Evolutionary conservation across 768 basidiomycete genomes (phyloP), one percentile per base, ranked within the genome.

Genomic region (Phlegmacium glaucopus): DNA sequence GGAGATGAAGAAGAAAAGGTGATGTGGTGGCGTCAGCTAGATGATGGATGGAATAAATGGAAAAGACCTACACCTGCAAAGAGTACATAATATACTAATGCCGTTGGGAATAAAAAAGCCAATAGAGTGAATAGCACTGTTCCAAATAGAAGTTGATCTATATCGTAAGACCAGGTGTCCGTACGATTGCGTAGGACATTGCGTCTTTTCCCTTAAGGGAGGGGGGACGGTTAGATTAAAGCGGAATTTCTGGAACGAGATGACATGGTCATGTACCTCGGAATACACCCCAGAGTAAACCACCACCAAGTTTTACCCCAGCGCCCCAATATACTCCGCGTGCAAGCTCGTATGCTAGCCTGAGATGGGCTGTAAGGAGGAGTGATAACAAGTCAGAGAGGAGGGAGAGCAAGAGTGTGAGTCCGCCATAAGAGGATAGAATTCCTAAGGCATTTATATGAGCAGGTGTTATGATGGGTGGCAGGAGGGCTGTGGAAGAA

Each of bases 101-200:
- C 80, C 0, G 95, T 97, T 2, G 95, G 88, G 57, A 88, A 80
- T 10, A 94, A 67, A 62, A 94, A 88, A 7, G 86, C 79, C 10
- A 90, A 67, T 13, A 92, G 73, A 0, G 90, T 89, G 71, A 94
- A 90, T 42, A 94, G 69, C 45, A 92, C 83, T 0, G 96, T 94
- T 4, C 95, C 95, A 29, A 97, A 86, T n/a, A 98, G 72, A 2
- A 98, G 78, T 61, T 97, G 93, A 63, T 98, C 95, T 22, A 94
- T 75, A 44, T 93, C 90, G 57, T 96, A 98, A 47, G 85, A 79
- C 81, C 90, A 93, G 0, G 86, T 79, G 59, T 98, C 96, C 4
- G 83, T 85, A n/a, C 94, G 82, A 44, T 87, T 79, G 27, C 94
- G 82, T 6, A 99, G 71, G 8, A 85, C 80, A 61, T 98, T 98